Conservation (phyloP, 2,329 filamentous ascomycete species). For the Mycogone perniciosa region DNA sequence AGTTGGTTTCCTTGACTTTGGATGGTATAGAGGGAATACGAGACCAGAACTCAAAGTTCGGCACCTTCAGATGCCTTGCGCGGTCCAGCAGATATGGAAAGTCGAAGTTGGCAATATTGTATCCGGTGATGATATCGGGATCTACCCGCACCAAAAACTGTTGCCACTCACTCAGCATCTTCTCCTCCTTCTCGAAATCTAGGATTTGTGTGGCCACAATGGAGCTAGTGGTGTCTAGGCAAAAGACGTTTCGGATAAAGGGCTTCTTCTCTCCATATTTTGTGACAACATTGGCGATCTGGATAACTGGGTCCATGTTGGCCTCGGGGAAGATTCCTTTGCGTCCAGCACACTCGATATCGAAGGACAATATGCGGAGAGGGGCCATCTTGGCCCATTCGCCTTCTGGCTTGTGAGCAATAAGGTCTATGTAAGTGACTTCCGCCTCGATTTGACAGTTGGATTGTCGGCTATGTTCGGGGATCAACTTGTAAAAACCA, state of each 20-base stretch:
- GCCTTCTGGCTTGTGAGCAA: conserved; percentile 81
- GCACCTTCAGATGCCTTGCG: conserved; percentile 74
- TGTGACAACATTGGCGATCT: conserved; percentile 95
- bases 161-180: conserved; percentile 90
- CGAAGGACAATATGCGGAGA: conserved; percentile 85
- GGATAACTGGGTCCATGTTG: conserved; percentile 86
- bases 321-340: conserved; percentile 97
- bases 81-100: conserved; percentile 92
- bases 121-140: conserved; percentile 95
- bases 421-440: conserved; percentile 73
- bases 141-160: conserved; percentile 86
- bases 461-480: conserved; percentile 64
- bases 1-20: conserved; percentile 69
- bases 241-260: conserved; percentile 95
- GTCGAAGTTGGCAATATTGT: conserved; percentile 98
- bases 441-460: conserved; percentile 95
- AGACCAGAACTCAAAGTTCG: conserved; percentile 80
- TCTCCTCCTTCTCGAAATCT: conserved; percentile 71
- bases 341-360: conserved; percentile 96
- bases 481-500: conserved; percentile 64
- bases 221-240: conserved; percentile 80
- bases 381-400: conserved; percentile 99
- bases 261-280: conserved; percentile 92
- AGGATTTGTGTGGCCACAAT: conserved; percentile 94
- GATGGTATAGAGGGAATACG: conserved; percentile 67